Percentiles rank a stretch among this genome's conserved stretches.
Conservation (phyloP, 192 early-diverging fungal species). For the Spizellomyces punctatus region DNA sequence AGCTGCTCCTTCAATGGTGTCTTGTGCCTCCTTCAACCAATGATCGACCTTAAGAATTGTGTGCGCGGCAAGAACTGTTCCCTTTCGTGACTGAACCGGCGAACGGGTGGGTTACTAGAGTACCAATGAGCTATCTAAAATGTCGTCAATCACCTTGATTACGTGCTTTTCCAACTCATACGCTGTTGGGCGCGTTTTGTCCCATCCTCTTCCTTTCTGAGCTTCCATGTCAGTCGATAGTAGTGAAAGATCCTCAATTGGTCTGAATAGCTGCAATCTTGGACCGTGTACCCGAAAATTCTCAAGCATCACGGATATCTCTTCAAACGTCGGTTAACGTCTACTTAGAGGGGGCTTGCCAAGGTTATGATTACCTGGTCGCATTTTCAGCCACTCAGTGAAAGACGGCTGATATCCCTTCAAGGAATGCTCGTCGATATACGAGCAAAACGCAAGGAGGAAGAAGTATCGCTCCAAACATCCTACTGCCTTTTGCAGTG, state of each 20-base stretch:
- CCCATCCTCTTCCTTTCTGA: neutral
- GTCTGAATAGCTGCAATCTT: slow-evolving; percentile 54
- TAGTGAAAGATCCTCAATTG: slow-evolving; percentile 60
- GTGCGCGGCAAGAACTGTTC: slow-evolving; percentile 56
- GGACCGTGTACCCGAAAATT: slow-evolving; percentile 46
- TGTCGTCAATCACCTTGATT: slow-evolving; percentile 45
- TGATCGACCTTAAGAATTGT: slow-evolving; percentile 66
- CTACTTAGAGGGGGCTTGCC: neutral
- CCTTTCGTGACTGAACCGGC: slow-evolving; percentile 44
- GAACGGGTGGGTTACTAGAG: too few species aligned
- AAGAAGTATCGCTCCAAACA: slow-evolving; percentile 65
- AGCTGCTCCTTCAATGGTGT: slow-evolving; percentile 52
- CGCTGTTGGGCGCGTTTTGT: slow-evolving; percentile 21
- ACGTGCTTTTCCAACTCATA: slow-evolving; percentile 58
- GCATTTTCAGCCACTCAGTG: slow-evolving; percentile 33
- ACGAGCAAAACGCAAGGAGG: slow-evolving; percentile 56
- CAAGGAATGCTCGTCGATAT: slow-evolving; percentile 44
- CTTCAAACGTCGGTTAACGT: slow-evolving; percentile 40
- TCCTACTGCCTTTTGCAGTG: slow-evolving; percentile 47
- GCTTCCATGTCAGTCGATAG: slow-evolving; percentile 26
- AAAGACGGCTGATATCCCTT: slow-evolving; percentile 18
- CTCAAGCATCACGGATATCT: slow-evolving; percentile 60
- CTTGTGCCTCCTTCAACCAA: slow-evolving; percentile 41
- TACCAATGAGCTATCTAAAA: too few species aligned
- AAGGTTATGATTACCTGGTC: slow-evolving; percentile 29